Evolutionary conservation across 139 green algal species (phyloP).

Genomic region (Chlorella vulgaris): DNA sequence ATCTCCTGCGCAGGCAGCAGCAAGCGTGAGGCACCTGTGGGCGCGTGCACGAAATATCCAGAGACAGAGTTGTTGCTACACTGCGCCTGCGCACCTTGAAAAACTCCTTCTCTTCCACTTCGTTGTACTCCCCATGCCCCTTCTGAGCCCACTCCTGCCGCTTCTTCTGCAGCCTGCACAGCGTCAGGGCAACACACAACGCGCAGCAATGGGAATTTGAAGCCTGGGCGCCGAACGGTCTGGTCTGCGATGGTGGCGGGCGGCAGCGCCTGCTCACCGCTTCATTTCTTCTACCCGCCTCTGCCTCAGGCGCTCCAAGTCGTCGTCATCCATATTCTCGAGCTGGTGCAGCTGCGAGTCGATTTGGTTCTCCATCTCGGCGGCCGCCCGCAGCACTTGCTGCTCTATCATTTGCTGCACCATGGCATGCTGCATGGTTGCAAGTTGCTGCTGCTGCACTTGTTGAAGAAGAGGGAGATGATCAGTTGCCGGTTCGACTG

Average conservation of each 20-base stretch:
- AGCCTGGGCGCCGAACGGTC: no score
- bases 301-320: constrained; percentile 82
- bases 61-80: background rate
- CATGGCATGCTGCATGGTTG: background rate
- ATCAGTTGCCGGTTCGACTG: background rate
- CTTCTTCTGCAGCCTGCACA: constrained; percentile 63
- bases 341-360: constrained; percentile 86
- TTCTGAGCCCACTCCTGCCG: constrained; percentile 83
- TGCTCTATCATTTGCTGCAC: constrained; percentile 32
- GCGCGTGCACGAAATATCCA: background rate
- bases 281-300: constrained; percentile 71
- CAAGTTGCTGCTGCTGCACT: background rate
- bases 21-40: background rate
- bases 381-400: constrained; percentile 60
- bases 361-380: constrained; percentile 85
- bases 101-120: constrained; percentile 91
- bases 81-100: constrained; percentile 65
- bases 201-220: background rate
- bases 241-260: background rate
- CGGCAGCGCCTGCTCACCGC: background rate
- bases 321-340: constrained; percentile 90
- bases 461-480: no score
- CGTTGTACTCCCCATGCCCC: constrained; percentile 90
- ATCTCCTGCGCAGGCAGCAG: constrained; percentile 59
- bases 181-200: no score